Evolutionary conservation across 805 yeast species (phyloP), one percentile per base, ranked within the genome.

Genomic region (Peterozyma toletana): DNA sequence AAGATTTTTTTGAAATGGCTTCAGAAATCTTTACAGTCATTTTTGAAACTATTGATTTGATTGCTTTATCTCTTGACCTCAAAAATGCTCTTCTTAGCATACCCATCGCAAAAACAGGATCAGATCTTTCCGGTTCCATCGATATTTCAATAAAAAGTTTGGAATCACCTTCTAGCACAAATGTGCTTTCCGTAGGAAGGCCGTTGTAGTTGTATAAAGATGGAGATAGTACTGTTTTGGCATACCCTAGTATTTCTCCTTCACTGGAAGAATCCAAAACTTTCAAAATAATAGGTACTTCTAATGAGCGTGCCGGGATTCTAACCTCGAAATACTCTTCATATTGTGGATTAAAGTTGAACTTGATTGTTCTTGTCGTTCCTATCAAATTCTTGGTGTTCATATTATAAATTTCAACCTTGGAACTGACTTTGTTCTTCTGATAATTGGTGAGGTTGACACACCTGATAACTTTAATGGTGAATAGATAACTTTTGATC

Each of bases 71-170:
- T 57, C 80, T 78, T 1, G 81, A 70, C 47, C 90, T 71, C 30
- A 70, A 63, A 30, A 91, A 64, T 1, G 80, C 73, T 49, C 91
- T 66, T 52, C 82, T 77, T 0, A 91, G 81, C 50, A 82, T 74
- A 1, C 95, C 95, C 61, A 91, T 73, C 38, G 82, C 83, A 54
- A 85, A 91, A 9, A 86, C 63, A 1, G 95, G 88, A 60, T 90
- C 96, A 34, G 76, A 77, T 39, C 80, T 73, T 53, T 90, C 96
- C 42, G 78, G 75, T 55, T 90, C 97, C 51, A 86, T 77, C 0
- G 87, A 80, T 2, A 90, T 68, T 53, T 80, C 80, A 3, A 89
- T 62, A 38, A 75, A 59, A 2, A 93, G 54, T 35, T 77, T 68
- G 0, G 97, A 96, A 48, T 79, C 83, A 1, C 83, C 64, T 50